Base-by-base conservation (phyloP, 192 early-diverging fungal species). In the Linnemannia exigua region DNA sequence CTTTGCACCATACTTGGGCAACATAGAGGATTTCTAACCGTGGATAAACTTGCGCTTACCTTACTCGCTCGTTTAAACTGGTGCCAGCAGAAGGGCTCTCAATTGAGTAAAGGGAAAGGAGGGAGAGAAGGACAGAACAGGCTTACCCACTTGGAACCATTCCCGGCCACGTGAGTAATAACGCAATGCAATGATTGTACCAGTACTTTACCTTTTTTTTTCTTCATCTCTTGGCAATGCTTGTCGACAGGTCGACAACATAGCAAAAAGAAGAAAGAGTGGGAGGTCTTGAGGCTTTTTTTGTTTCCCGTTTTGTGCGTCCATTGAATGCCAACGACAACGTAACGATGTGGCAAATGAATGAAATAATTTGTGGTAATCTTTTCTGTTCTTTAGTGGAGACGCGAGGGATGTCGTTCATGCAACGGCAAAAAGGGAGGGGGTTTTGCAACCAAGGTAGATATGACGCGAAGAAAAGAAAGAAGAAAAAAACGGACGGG, bases 371-470 rank as follows among this genome's bases (percentile, higher is more conserved):
- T 61, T 31, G 25, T 31, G 58, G 58, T 15, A 25, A 63, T 33
- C 58, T 2, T 15, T 63, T 33, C 12, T 31, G 3, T 63, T 7
- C 25, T 8, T 3, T 5, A 14, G 25, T 63, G 12, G 58, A 15
- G n/a, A n/a, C 11, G 0, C 3, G 28, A 31, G 58, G 22, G 58
- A 31, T n/a, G n/a, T 25, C 58, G 8, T 63, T 31, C 12, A 63
- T 63, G 58, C 58, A 63, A 63, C 58, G 58, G 58, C 28, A 28
- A n/a, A 54, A 54, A 12, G 54, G 54, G 58, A 31, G 58, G 58
- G 12, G 28, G 28, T 15, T 9, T 28, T 14, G 28, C 28, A 63
- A 31, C 0, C 20, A 25, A 54, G 8, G 52, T 7, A 22, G 50
- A 6, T 20, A 52, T 52, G 50, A 58, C 22, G 9, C 22, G 12